Evolutionary conservation across 495 filamentous ascomycete species (phyloP).

Genomic region (Pyronema omphalodes): DNA sequence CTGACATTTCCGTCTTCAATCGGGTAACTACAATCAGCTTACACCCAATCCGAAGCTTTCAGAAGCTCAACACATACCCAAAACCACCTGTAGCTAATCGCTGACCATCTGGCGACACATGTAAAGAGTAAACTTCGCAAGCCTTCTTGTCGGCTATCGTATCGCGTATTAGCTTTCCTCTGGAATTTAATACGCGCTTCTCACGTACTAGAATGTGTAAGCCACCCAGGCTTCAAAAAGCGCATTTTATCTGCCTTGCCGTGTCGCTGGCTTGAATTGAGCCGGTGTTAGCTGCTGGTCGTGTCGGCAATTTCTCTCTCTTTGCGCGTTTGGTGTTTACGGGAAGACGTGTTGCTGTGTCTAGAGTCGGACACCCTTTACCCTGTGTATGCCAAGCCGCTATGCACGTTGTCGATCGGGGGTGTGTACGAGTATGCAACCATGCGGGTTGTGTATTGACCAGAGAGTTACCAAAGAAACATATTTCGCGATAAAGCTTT

Average conservation of each 20-base stretch:
- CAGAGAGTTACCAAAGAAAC: too few species aligned
- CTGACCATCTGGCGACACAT: constrained; percentile 84
- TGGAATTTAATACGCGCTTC: constrained; percentile 27
- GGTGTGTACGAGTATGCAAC: too few species aligned
- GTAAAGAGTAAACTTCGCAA: constrained; percentile 80
- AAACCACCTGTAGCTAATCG: constrained; percentile 56
- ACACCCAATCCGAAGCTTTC: constrained; percentile 25
- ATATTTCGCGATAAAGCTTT: too few species aligned
- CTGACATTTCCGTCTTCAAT: constrained; percentile 76
- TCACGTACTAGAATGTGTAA: constrained; percentile 65
- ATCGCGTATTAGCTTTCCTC: background rate
- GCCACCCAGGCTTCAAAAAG: constrained; percentile 85
- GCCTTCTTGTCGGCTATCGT: constrained; percentile 1
- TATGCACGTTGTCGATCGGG: too few species aligned
- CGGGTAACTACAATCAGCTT: constrained; percentile 12
- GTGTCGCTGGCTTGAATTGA: too few species aligned
- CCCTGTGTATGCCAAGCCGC: too few species aligned
- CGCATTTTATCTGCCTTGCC: constrained; percentile 38
- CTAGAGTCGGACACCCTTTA: too few species aligned
- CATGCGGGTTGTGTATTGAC: constrained; percentile 36
- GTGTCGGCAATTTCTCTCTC: background rate
- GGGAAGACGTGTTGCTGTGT: too few species aligned
- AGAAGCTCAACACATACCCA: constrained; percentile 5
- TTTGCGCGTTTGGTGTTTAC: too few species aligned
- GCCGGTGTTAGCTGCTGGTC: too few species aligned